Conservation (phyloP, 441 rosid species). For the Capsella rubella region DNA sequence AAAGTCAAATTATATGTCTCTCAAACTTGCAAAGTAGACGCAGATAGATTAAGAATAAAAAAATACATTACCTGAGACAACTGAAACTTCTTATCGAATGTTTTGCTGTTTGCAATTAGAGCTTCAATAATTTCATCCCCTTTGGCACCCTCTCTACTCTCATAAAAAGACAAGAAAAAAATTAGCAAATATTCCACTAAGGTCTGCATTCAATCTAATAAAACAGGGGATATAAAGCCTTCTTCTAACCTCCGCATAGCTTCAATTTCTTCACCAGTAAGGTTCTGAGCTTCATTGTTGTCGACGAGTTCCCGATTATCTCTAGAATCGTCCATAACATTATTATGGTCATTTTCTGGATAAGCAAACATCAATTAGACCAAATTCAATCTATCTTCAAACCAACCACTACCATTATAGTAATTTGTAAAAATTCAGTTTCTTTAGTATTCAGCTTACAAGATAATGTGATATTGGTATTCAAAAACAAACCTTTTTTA, state of each 20-base stretch:
- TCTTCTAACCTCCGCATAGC: constrained; percentile 68
- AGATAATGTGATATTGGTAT: not conserved
- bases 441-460: not conserved
- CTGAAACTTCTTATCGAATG: constrained; percentile 82
- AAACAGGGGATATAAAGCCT: not conserved
- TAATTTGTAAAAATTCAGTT: not conserved
- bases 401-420: not conserved
- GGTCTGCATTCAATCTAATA: not conserved
- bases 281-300: constrained; percentile 79
- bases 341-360: constrained; percentile 51
- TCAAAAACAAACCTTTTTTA: constrained; percentile 52
- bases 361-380: constrained; percentile 12
- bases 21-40: constrained; percentile 9
- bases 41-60: constrained; percentile 10
- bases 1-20: not conserved
- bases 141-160: constrained; percentile 82
- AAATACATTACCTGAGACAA: constrained; percentile 73
- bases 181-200: constrained; percentile 1
- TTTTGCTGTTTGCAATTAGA: constrained; percentile 85
- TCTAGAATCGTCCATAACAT: constrained; percentile 56
- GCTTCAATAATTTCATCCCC: constrained; percentile 90
- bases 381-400: constrained; percentile 8
- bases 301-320: constrained; percentile 83
- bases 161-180: constrained; percentile 10
- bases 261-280: constrained; percentile 84